A percentile compares a stretch with the other conserved stretches of the same genome.
Conservation (phyloP, 306 rosid species). For the Acacia melanoxylon region DNA sequence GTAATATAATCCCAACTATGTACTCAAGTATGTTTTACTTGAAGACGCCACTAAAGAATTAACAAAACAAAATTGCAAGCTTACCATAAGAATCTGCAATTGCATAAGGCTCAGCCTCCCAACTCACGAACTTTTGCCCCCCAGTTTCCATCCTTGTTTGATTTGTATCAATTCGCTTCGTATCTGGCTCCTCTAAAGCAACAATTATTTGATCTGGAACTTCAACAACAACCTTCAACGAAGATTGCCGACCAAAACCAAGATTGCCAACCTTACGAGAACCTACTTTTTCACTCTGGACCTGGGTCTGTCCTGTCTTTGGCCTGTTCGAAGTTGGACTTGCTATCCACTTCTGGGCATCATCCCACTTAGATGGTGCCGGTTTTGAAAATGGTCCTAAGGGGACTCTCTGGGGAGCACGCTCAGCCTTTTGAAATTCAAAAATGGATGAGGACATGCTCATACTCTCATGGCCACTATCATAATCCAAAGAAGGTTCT, state of each 20-base stretch:
- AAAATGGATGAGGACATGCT: conserved; percentile 59
- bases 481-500: conserved; percentile 65
- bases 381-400: conserved; percentile 83
- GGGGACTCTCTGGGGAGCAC: conserved; percentile 69
- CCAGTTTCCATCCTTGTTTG: conserved; percentile 67
- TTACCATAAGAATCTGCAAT: conserved; percentile 65
- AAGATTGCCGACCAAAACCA: conserved; percentile 60
- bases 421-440: conserved; percentile 88
- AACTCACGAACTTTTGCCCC: conserved; percentile 62
- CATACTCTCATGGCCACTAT: conserved; percentile 53
- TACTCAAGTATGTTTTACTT: conserved; percentile 36
- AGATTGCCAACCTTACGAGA: conserved; percentile 48
- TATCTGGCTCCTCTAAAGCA: conserved; percentile 81
- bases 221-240: conserved; percentile 80
- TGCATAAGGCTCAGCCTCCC: conserved; percentile 73
- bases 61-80: conserved; percentile 49
- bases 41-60: conserved; percentile 45
- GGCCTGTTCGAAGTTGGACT: conserved; percentile 81
- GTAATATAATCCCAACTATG: conserved; percentile 14
- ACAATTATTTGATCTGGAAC: conserved; percentile 62
- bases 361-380: conserved; percentile 95
- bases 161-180: conserved; percentile 75
- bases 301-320: conserved; percentile 61
- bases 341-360: conserved; percentile 98
- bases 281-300: conserved; percentile 59